phyloP scores from a whole-genome alignment of 495 filamentous ascomycete genomes.

The Xanthoparmelia taractica region DNA sequence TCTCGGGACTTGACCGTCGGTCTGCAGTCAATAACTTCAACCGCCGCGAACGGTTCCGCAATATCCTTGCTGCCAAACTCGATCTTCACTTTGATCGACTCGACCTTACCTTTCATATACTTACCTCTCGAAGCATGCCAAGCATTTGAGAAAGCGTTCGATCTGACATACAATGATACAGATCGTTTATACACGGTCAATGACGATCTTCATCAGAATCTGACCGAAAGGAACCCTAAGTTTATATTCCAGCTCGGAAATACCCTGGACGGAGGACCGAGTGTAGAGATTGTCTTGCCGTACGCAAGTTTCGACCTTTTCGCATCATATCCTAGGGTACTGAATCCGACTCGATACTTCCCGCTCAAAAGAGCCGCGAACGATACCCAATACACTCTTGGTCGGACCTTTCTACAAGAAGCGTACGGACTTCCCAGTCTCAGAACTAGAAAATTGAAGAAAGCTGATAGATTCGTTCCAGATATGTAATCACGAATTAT shows the following conservation, averaged over 20 bases:
- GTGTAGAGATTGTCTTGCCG: slow-evolving; percentile 44
- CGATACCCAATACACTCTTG: slow-evolving; percentile 45
- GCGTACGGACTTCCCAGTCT: slow-evolving; percentile 30
- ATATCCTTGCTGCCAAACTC: slow-evolving; percentile 17
- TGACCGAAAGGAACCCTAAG: slow-evolving; percentile 39
- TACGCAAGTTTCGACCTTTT: slow-evolving; percentile 47
- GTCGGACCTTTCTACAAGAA: slow-evolving; percentile 51
- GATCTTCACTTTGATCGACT: slow-evolving; percentile 43
- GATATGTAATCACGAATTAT: slow-evolving; percentile 26
- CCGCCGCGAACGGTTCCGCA: slow-evolving; percentile 23
- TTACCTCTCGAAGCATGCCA: slow-evolving; percentile 45
- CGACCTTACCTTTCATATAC: slow-evolving; percentile 46
- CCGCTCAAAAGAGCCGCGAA: slow-evolving; percentile 40
- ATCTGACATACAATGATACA: slow-evolving; percentile 37
- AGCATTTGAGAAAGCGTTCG: slow-evolving; percentile 46
- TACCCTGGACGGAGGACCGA: slow-evolving; percentile 33
- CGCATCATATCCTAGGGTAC: slow-evolving; percentile 30
- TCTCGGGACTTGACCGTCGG: slow-evolving; percentile 41
- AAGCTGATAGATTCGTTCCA: background rate
- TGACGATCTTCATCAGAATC: slow-evolving; percentile 34
- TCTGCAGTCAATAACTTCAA: slow-evolving; percentile 38
- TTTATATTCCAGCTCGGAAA: slow-evolving; percentile 44
- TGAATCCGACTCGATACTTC: slow-evolving; percentile 40
- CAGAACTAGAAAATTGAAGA: no score
- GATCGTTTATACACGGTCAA: slow-evolving; percentile 45